Base-by-base conservation (phyloP, 768 basidiomycete species). In the Pulveroboletus sp. region DNA sequence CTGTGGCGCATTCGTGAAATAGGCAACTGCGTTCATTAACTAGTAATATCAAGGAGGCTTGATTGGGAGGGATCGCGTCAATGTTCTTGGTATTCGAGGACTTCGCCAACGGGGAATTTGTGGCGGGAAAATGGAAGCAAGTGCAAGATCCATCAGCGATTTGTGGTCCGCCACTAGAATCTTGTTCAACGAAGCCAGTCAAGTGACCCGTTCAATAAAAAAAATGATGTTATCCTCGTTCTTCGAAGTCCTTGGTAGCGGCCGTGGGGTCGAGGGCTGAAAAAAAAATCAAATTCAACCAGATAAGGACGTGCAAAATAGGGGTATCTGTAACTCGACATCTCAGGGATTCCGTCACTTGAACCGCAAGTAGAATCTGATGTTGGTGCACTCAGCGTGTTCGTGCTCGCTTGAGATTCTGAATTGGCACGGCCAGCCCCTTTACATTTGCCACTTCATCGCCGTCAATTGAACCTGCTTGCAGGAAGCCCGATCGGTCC, bases 131-230 rank as follows among this genome's bases (percentile, higher is more conserved):
- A 86, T 80, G 43, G 71, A 61, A 53, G 79, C 79, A 73, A 20
- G 78, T 75, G 64, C 82, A 78, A 39, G 80, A 82, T 29, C 77
- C 79, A 29, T 69, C 69, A n/a, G 63, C 59, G 53, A 78, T 71
- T 57, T 76, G 80, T 51, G 73, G 63, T 27, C 80, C 82, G 62
- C 82, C 74, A 36, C 81, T 82, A 59, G 82, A 75, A 69, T 80
- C 78, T 84, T 84, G 69, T 85, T 82, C 17, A 64, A 70, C 13
- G 77, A 78, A 2, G 78, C 78, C 44, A 76, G 63, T 6, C 78
- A 81, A 4, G 76, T 66, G 46, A 76, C 75, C 61, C 80, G 78
- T 34, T 78, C 78, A 60, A 66, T 63, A 23, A 67, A 58, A 2
- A n/a, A 72, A 72, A 32, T 70, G 65, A 43, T 69, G 61, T 54